Base-by-base conservation (phyloP, 371 early-diverging fungal species). In the Thermomucor indicae-seudaticae region DNA sequence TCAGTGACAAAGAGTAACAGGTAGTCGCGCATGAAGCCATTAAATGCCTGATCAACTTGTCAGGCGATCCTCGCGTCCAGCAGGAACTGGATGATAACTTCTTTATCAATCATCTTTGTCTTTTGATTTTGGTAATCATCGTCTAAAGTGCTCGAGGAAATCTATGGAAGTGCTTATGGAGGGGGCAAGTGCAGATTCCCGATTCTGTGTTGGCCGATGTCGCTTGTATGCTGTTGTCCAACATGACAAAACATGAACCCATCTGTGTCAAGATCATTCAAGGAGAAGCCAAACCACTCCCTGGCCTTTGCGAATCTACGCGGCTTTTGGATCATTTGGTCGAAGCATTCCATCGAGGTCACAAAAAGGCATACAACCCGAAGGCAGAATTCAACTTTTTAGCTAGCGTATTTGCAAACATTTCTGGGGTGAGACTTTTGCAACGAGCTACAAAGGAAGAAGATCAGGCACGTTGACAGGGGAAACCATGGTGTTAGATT, bases 151-250 rank as follows among this genome's bases (percentile, higher is more conserved):
- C 5, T 17, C 14, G n/a, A 11, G 16, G 17, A 6, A 19, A 16
- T 34, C 4, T 44, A 23, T 29, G 34, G 12, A 27, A 16, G 30
- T 49, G n/a, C 32, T 22, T 4, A 38, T 32, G 4, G 24, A 7
- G 16, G 20, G n/a, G 14, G 28, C 8, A 12, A 35, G 29, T 20
- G 16, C 44, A 79, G 80, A 62, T 78, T 24, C 79, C 84, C 14
- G 78, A 70, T 25, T 74, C 79, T 2, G 70, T 86, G 4, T 51
- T 89, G 19, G 85, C 90, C 0, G 92, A 91, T 64, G 72, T 85
- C 28, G 88, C 80, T 38, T 90, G 90, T 61, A 96, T 96, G 97
- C 76, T 95, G 12, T 69, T 97, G 43, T 92, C 93, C 53, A 97
- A 97, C 67, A 69, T 95, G 62, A 83, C 94, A 32, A 95, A 95